A percentile compares a stretch with the other conserved stretches of the same genome.
Conservation (phyloP, 1,139 yeast genomes). For the Saccharomyces uvarum region DNA sequence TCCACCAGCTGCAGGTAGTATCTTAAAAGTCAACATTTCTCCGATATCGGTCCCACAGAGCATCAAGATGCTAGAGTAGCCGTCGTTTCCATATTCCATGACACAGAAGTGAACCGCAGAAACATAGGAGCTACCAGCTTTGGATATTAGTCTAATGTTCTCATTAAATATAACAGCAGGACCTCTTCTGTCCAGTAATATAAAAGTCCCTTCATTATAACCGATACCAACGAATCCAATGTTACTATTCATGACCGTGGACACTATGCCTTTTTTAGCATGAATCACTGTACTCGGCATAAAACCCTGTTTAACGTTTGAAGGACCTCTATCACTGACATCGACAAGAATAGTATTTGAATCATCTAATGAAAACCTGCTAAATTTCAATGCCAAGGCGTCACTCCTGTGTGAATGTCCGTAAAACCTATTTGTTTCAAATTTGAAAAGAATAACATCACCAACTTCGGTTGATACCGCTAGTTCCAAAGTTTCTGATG, state of each 20-base stretch:
- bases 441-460: slow-evolving; percentile 67
- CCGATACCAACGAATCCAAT: slow-evolving; percentile 84
- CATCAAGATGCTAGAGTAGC: slow-evolving; percentile 64
- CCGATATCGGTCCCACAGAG: slow-evolving; percentile 77
- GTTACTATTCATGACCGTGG: slow-evolving; percentile 60
- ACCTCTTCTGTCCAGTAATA: slow-evolving; percentile 76
- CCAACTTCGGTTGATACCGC: slow-evolving; percentile 57
- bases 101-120: slow-evolving; percentile 67
- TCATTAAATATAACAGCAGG: slow-evolving; percentile 67
- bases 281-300: slow-evolving; percentile 56
- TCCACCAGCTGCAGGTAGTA: slow-evolving; percentile 62
- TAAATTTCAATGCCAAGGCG: slow-evolving; percentile 27
- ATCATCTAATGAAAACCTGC: slow-evolving; percentile 28
- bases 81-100: slow-evolving; percentile 54
- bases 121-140: slow-evolving; percentile 32
- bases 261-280: slow-evolving; percentile 40
- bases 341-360: slow-evolving; percentile 29
- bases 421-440: slow-evolving; percentile 46
- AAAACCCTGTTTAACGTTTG: slow-evolving; percentile 51
- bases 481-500: slow-evolving; percentile 67
- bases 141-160: slow-evolving; percentile 26
- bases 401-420: slow-evolving; percentile 29
- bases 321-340: slow-evolving; percentile 35
- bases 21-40: slow-evolving; percentile 60
- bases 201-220: slow-evolving; percentile 63